phyloP scores from a whole-genome alignment of 2,329 filamentous ascomycete genomes.

The Coniochaeta hoffmannii region DNA sequence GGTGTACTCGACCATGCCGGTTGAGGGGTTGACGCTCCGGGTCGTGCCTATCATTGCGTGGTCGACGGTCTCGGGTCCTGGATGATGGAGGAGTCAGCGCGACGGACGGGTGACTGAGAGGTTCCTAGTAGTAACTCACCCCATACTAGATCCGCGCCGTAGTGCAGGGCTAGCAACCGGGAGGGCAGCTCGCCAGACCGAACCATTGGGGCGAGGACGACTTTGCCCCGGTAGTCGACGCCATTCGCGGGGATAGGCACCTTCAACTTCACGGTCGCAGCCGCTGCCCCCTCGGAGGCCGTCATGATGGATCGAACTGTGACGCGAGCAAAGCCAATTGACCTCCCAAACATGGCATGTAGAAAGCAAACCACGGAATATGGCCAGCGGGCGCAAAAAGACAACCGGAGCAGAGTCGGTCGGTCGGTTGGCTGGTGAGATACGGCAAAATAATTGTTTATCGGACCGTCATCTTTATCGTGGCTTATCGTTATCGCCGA shows the following conservation, averaged over 20 bases:
- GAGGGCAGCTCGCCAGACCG: slow-evolving; percentile 93
- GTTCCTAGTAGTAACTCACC: slow-evolving; percentile 40
- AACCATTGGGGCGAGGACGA: slow-evolving; percentile 97
- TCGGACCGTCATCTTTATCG: too few relatives aligned
- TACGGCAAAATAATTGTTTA: too few relatives aligned
- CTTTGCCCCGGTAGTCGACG: slow-evolving; percentile 87
- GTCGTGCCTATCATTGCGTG: slow-evolving; percentile 82
- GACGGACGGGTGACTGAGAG: not conserved
- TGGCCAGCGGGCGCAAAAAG: not conserved
- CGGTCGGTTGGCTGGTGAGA: too few relatives aligned
- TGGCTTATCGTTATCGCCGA: not conserved
- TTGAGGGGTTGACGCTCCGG: slow-evolving; percentile 66
- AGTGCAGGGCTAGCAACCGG: slow-evolving; percentile 80
- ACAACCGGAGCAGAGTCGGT: not conserved
- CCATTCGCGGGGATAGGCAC: slow-evolving; percentile 82
- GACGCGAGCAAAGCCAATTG: not conserved
- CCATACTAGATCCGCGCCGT: slow-evolving; percentile 96
- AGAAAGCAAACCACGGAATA: not conserved
- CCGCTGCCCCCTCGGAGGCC: slow-evolving; percentile 31
- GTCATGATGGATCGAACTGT: slow-evolving; percentile 48
- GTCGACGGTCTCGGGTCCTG: slow-evolving; percentile 90
- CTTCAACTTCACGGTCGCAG: slow-evolving; percentile 45
- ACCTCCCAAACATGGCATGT: not conserved
- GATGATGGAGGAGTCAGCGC: not conserved
- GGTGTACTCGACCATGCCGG: slow-evolving; percentile 78